phyloP scores from a whole-genome alignment of 257 asterid species.

The Haberlea rhodopensis region DNA sequence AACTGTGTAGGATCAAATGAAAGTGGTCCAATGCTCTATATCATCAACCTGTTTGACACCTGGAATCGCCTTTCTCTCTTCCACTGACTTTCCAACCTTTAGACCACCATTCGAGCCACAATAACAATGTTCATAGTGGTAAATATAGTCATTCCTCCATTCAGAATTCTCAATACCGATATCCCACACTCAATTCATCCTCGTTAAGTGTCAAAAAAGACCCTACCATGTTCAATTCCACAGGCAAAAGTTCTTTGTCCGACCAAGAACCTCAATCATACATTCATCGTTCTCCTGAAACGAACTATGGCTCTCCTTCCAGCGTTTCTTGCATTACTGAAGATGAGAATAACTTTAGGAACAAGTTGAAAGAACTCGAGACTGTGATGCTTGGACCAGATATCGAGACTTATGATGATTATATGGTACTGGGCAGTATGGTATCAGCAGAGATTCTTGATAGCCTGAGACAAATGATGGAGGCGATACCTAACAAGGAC shows the following conservation, averaged over 20 bases:
- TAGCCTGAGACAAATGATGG: constrained; percentile 68
- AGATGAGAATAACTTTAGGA: constrained; percentile 45
- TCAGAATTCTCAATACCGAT: constrained; percentile 40
- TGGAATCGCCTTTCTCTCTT: constrained; percentile 38
- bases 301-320: constrained; percentile 44
- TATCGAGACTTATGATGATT: constrained; percentile 32
- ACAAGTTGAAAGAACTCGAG: constrained; percentile 73
- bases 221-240: constrained; percentile 32
- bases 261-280: constrained; percentile 42
- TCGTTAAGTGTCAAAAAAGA: constrained; percentile 31
- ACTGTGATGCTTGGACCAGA: constrained; percentile 78
- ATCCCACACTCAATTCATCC: constrained; percentile 71
- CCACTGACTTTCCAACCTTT: constrained; percentile 40
- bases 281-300: constrained; percentile 35
- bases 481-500: constrained; percentile 59
- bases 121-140: constrained; percentile 7
- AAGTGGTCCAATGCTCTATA: constrained; percentile 48
- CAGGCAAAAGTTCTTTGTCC: constrained; percentile 50
- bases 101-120: constrained; percentile 37
- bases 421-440: constrained; percentile 15
- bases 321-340: constrained; percentile 51
- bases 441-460: constrained; percentile 47
- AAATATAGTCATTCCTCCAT: constrained; percentile 33
- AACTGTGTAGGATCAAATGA: constrained; percentile 34
- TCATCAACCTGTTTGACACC: constrained; percentile 43